These are phyloP conservation scores for Eragrostis curvula DNA, from an alignment of 176 grass and related monocot genomes.

Conservation along the genomic window DNA sequence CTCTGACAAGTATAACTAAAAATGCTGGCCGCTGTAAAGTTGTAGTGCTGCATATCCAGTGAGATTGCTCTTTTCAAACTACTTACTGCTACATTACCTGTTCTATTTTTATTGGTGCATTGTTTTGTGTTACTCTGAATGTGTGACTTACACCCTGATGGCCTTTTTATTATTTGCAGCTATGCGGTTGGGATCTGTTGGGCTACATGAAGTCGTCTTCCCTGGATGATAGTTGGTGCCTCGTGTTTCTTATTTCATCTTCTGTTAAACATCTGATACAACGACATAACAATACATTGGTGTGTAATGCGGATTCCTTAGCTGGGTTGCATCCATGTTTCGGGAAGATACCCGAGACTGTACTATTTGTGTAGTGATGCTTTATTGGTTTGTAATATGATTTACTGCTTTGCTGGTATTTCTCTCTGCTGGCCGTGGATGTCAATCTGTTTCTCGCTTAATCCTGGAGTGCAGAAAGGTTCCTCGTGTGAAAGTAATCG, in stretches of 20 bases:
- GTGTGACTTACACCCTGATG: not conserved
- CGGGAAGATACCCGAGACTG: not conserved
- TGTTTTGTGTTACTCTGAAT: not conserved
- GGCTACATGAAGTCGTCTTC: constrained; percentile 1
- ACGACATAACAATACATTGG: not conserved
- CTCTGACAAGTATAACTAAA: not conserved
- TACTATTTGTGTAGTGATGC: not conserved
- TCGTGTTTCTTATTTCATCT: not conserved
- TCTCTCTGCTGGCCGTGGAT: too few species aligned
- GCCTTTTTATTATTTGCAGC: constrained; percentile 9
- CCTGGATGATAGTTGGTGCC: not conserved
- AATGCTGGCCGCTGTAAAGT: not conserved
- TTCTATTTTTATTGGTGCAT: not conserved
- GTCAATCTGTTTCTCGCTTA: too few species aligned
- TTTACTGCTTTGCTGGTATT: not conserved
- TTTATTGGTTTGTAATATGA: not conserved
- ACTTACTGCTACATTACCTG: not conserved
- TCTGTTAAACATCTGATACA: not conserved
- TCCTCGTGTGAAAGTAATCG: too few species aligned
- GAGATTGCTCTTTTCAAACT: not conserved
- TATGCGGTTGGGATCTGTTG: constrained; percentile 23
- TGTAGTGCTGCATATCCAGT: not conserved
- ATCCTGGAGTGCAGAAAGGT: too few species aligned
- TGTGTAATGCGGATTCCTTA: not conserved
- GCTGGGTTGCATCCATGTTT: not conserved